phyloP scores from a whole-genome alignment of 208 protist genomes.

The Trypanosoma mega region DNA sequence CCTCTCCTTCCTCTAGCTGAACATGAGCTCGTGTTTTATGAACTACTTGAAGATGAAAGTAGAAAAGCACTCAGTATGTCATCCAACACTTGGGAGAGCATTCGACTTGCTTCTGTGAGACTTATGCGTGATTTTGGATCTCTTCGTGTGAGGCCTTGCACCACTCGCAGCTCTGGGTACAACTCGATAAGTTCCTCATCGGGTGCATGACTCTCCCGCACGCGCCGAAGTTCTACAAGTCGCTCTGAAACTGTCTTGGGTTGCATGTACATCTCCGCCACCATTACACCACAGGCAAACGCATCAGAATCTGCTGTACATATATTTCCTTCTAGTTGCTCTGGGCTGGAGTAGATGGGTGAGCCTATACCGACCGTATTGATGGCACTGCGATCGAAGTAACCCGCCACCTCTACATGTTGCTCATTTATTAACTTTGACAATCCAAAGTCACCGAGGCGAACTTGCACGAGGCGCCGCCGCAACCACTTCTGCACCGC shows the following conservation, averaged over 20 bases:
- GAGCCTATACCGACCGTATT: constrained; percentile 85
- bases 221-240: constrained; percentile 44
- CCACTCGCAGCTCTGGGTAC: constrained; percentile 69
- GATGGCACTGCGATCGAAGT: constrained; percentile 39
- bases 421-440: constrained; percentile 49
- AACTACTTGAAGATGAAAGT: constrained; percentile 5
- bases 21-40: no score
- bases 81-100: constrained; percentile 8
- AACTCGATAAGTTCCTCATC: constrained; percentile 23
- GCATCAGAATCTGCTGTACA: constrained; percentile 67
- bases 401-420: constrained; percentile 32
- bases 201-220: constrained; percentile 56
- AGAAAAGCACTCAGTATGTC: constrained; percentile 25
- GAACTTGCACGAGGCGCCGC: constrained; percentile 57
- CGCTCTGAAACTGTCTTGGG: constrained; percentile 77
- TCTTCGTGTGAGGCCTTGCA: constrained; percentile 38
- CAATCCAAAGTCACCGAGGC: constrained; percentile 80
- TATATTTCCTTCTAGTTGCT: constrained; percentile 66
- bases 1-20: no score
- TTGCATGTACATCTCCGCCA: constrained; percentile 85
- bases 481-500: constrained; percentile 40
- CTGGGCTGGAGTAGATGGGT: constrained; percentile 83
- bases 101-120: constrained; percentile 19
- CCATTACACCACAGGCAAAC: constrained; percentile 68
- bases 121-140: constrained; percentile 24